Conservation (phyloP, 768 basidiomycete species). For the Arthromyces matolae region DNA sequence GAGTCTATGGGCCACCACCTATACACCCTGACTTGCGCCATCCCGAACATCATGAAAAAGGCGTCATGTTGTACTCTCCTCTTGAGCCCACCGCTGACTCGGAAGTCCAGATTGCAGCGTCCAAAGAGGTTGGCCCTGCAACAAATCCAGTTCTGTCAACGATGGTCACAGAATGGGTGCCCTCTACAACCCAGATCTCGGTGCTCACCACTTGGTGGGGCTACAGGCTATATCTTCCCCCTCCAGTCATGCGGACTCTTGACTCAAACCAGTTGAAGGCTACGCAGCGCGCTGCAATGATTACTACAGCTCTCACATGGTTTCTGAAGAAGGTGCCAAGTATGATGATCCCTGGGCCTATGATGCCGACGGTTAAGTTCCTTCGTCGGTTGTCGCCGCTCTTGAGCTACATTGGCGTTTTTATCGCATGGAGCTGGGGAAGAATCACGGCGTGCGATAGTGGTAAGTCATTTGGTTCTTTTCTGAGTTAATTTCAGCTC, state of each 20-base stretch:
- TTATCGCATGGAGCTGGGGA: constrained; percentile 78
- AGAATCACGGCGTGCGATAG: constrained; percentile 64
- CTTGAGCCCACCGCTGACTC: constrained; percentile 60
- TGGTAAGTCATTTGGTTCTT: constrained; percentile 34
- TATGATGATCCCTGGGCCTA: constrained; percentile 54
- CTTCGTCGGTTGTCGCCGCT: constrained; percentile 63
- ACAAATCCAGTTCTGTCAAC: constrained; percentile 15
- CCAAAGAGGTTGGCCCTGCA: constrained; percentile 31
- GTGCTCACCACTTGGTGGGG: constrained; percentile 80
- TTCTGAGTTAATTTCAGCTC: constrained; percentile 3
- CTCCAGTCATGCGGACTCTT: constrained; percentile 64
- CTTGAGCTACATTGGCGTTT: constrained; percentile 68
- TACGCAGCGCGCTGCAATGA: constrained; percentile 69
- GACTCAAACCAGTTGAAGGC: constrained; percentile 62
- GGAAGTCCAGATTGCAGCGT: constrained; percentile 65
- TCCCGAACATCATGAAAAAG: constrained; percentile 44
- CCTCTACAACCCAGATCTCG: constrained; percentile 70
- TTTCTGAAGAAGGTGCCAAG: constrained; percentile 62
- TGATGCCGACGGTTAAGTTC: constrained; percentile 52
- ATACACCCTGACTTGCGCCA: constrained; percentile 13
- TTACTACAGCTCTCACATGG: constrained; percentile 73
- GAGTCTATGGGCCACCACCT: constrained; percentile 6
- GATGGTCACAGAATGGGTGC: constrained; percentile 54
- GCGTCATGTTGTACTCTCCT: constrained; percentile 76
- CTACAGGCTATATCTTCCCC: constrained; percentile 73